Conservation (phyloP, 768 basidiomycete species). For the Auriscalpium vulgare region DNA sequence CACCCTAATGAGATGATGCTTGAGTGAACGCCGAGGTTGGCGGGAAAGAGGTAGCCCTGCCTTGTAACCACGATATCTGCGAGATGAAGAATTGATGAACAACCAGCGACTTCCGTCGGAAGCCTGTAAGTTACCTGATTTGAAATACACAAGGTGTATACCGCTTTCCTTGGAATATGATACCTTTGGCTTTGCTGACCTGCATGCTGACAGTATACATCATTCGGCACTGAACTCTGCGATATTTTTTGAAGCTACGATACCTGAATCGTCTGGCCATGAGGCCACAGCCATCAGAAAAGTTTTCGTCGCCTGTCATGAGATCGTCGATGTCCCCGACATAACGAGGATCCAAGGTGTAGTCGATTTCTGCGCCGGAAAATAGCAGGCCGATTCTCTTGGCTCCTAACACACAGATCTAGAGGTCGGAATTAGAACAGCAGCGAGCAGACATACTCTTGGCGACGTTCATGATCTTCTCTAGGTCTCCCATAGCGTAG, state of each 20-base stretch:
- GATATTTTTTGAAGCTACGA: too few relatives aligned
- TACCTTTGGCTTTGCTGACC: conserved; percentile 44
- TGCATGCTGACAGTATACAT: conserved; percentile 30
- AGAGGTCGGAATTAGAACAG: background rate
- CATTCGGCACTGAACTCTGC: background rate
- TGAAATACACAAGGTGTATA: conserved; percentile 60
- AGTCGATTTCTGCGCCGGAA: conserved; percentile 55
- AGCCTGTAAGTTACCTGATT: conserved; percentile 36
- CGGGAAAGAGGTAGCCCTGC: background rate
- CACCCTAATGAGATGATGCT: conserved; percentile 30
- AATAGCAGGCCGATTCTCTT: conserved; percentile 64
- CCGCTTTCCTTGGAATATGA: conserved; percentile 44
- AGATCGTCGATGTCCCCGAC: conserved; percentile 54
- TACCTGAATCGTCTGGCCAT: conserved; percentile 35
- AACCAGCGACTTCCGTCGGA: too few relatives aligned
- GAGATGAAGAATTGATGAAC: background rate
- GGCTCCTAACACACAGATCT: conserved; percentile 34
- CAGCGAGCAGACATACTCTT: conserved; percentile 38
- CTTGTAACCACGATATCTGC: conserved; percentile 63
- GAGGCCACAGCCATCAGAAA: conserved; percentile 66
- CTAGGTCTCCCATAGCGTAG: conserved; percentile 51
- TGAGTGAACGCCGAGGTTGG: background rate
- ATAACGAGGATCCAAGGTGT: conserved; percentile 39
- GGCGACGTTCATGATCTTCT: conserved; percentile 52
- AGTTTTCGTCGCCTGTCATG: conserved; percentile 44